Evolutionary conservation across 2,329 filamentous ascomycete species (phyloP).

Genomic region (Elsinoe batatas): DNA sequence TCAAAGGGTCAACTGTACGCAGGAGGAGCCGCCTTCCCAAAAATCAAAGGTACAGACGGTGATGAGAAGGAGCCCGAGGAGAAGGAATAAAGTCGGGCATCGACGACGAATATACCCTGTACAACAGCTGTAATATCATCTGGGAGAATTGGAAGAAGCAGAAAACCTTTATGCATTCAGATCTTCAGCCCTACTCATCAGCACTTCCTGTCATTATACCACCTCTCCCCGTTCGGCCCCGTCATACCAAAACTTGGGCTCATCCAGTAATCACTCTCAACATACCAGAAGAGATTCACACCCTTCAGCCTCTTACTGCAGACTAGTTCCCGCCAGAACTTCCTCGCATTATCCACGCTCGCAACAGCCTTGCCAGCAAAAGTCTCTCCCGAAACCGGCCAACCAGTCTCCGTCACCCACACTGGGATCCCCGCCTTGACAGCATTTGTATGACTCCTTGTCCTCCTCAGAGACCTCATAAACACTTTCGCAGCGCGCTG

Average conservation of each 20-base stretch:
- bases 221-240: conserved; percentile 4
- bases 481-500: conserved; percentile 61
- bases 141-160: not conserved
- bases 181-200: not conserved
- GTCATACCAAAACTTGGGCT: conserved; percentile 11
- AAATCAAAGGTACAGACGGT: conserved; percentile 22
- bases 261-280: conserved; percentile 11
- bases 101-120: not conserved
- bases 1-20: conserved; percentile 63
- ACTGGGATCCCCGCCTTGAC: conserved; percentile 58
- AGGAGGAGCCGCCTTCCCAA: conserved; percentile 42
- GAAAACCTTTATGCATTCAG: not conserved
- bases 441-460: conserved; percentile 42
- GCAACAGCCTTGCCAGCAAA: conserved; percentile 52
- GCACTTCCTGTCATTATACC: conserved; percentile 3
- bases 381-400: conserved; percentile 62
- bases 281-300: conserved; percentile 11
- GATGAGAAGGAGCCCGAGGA: conserved; percentile 23
- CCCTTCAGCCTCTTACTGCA: conserved; percentile 8
- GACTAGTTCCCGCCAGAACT: conserved; percentile 51
- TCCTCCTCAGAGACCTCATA: conserved; percentile 46
- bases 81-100: conserved; percentile 19
- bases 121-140: not conserved
- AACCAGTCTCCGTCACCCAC: conserved; percentile 85
- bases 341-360: conserved; percentile 57